Evolutionary conservation across 352 stramenopile genomes (phyloP).

Genomic region (Discostella stelligera): DNA sequence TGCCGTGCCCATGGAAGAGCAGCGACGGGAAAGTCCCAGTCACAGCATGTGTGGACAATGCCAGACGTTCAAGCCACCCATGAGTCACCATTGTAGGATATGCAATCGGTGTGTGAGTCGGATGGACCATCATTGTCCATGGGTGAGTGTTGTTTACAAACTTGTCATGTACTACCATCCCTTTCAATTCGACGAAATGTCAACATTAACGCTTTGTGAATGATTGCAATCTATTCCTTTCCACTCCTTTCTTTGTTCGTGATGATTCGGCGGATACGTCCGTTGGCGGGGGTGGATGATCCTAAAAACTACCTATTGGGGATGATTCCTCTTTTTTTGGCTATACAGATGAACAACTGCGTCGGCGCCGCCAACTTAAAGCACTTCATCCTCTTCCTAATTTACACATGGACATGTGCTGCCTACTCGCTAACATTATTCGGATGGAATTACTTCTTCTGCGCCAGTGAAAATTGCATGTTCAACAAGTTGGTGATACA

Average conservation of each 20-base stretch:
- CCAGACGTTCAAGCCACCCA: conserved; percentile 84
- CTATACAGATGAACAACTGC: conserved; percentile 83
- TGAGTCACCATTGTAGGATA: conserved; percentile 84
- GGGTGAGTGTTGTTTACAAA: conserved; percentile 68
- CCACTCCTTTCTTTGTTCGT: neutral
- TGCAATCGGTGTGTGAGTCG: conserved; percentile 83
- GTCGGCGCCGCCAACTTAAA: conserved; percentile 82
- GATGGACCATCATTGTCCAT: conserved; percentile 84
- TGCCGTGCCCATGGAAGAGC: conserved; percentile 70
- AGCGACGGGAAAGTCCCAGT: conserved; percentile 59
- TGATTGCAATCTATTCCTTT: neutral
- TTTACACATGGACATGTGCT: conserved; percentile 78
- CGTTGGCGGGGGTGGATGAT: neutral
- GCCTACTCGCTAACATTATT: conserved; percentile 77
- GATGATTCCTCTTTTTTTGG: neutral
- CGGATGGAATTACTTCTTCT: conserved; percentile 79
- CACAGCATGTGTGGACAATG: conserved; percentile 82
- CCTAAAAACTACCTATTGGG: no score
- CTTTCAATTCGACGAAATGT: no score
- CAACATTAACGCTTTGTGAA: neutral
- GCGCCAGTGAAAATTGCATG: conserved; percentile 57
- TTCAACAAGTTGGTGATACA: conserved; percentile 72
- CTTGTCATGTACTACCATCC: no score
- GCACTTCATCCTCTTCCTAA: conserved; percentile 84
- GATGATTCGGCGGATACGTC: neutral